Evolutionary conservation across 2,329 filamentous ascomycete species (phyloP), one percentile per base, ranked within the genome.

Genomic region (Emmonsia crescens): DNA sequence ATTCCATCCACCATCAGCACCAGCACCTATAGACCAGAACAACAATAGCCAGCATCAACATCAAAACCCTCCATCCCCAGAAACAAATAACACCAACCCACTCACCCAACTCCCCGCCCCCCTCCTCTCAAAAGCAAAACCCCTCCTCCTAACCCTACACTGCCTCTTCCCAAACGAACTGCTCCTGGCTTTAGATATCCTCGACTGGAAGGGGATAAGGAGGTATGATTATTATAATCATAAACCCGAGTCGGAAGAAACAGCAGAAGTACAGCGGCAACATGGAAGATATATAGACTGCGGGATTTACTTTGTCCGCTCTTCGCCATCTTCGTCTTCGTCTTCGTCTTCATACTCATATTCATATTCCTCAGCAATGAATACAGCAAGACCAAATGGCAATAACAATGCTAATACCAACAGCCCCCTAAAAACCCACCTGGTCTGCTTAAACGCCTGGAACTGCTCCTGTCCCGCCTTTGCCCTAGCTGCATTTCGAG

Each of bases 401-500:
- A 24, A 55, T 27, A 38, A 44, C 46, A 0, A 67, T n/a, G n/a
- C n/a, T n/a, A n/a, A 65, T 59, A 58, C 60, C 54, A 62, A 56
- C 62, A 69, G 10, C 46, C 21, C 24, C 9, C 0, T 19, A 64
- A 66, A 60, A 54, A 71, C 58, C 16, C 95, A 96, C 74, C 79
- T 89, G 67, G 89, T 97, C 19, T 83, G 86, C 10, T 80, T 92
- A 1, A 68, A 73, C 0, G 84, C 87, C 1, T 97, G 94, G 94
- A 91, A 88, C 73, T 99, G 94, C 74, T 89, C 85, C 0, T 99
- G 94, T 77, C 88, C 91, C 3, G 86, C 85, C 1, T 97, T 97
- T 73, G 82, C 87, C 0, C 86, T 95, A 64, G 80, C 86, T 24
- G 83, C 87, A 2, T 92, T 91, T 54, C 38, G 60, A 46, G 48